Evolutionary conservation across 257 asterid genomes (phyloP).

Genomic region (Petrea volubilis): DNA sequence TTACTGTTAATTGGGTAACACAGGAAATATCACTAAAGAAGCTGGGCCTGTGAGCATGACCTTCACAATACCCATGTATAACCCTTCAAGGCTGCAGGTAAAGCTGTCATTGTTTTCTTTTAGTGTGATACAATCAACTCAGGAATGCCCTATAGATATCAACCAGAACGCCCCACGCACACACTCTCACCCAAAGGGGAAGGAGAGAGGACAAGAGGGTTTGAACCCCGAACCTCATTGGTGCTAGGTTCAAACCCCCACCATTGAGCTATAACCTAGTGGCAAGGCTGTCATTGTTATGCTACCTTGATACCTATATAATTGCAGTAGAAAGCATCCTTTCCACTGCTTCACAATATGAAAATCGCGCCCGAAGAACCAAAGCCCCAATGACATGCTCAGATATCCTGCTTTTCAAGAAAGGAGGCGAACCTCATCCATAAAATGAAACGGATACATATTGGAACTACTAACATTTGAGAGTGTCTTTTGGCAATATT

Average conservation of each 20-base stretch:
- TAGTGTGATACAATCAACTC: too few relatives aligned
- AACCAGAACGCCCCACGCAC: too few relatives aligned
- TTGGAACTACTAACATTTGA: neutral
- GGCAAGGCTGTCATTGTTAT: slow-evolving; percentile 44
- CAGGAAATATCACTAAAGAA: slow-evolving; percentile 96
- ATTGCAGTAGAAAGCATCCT: neutral
- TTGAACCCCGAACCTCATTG: too few relatives aligned
- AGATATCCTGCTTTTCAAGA: neutral
- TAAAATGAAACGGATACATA: neutral
- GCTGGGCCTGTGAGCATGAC: slow-evolving; percentile 99
- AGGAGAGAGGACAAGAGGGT: too few relatives aligned
- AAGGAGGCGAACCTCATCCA: neutral
- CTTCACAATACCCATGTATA: slow-evolving; percentile 96
- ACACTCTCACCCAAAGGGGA: too few relatives aligned
- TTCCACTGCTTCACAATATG: slow-evolving; percentile 8
- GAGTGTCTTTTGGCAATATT: neutral
- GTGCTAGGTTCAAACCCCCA: too few relatives aligned
- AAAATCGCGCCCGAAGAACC: neutral
- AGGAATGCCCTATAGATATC: too few relatives aligned
- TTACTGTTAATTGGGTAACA: slow-evolving; percentile 17
- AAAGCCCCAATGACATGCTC: neutral
- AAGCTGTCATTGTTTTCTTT: slow-evolving; percentile 15
- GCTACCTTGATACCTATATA: neutral
- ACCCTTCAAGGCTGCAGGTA: slow-evolving; percentile 98
- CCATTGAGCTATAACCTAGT: too few relatives aligned